Base-by-base conservation (phyloP, 768 basidiomycete genomes). In the Tulasnella sp. region DNA sequence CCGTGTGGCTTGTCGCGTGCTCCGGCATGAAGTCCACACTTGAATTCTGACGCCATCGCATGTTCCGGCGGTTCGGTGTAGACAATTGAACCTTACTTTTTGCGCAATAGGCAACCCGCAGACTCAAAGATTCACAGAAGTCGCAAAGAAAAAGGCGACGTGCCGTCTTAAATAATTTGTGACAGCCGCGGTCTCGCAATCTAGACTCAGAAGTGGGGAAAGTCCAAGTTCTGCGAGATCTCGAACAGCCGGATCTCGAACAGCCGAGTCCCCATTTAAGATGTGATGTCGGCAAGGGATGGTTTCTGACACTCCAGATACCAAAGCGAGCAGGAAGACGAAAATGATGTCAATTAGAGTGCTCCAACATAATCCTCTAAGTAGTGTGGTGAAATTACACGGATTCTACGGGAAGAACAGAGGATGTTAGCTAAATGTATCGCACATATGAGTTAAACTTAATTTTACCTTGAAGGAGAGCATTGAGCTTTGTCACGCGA, bases 401-500 rank as follows among this genome's bases (percentile, higher is more conserved):
- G 62, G 71, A 72, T 65, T 72, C 71, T 72, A 62, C 7, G 32
- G 35, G 12, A 34, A 8, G 12, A 63, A 32, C 19, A 12, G 14
- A 26, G 29, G 62, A 36, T 29, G 59, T 36, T 16, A 65, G 62
- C 17, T 16, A 32, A 62, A 41, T 19, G 67, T 19, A 22, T 19
- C 41, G 7, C 9, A 17, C 1, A 34, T 65, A 12, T 12, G 2
- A 59, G 22, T n/a, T n/a, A 32, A 19, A 65, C 11, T 5, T 12
- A 35, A 62, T 26, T 91, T 75, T 81, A 93, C 94, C 88, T 79
- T 90, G 86, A 67, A 98, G 84, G 78, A 90, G 86, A 76, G 87
- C 87, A 86, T 98, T 98, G 79, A 98, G 87, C 82, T 95, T 96
- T 80, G 89, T 96, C 77, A 98, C 94, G 70, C 93, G 92, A 39